These are phyloP conservation scores for Cornus suecica DNA, from an alignment of 148 eudicot genomes.

Conservation along the genomic window DNA sequence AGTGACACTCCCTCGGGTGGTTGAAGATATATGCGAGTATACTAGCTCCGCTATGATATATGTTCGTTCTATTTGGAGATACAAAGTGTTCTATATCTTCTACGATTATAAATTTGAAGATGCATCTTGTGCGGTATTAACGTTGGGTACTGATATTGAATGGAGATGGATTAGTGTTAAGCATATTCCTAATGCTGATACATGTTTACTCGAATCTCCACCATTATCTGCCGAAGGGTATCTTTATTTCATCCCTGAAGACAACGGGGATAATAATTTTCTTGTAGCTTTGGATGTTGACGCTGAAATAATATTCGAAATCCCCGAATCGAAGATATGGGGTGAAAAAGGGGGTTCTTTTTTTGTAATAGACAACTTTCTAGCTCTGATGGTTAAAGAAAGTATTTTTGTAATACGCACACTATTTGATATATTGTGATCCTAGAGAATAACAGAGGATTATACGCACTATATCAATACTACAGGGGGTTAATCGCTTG, in stretches of 20 bases:
- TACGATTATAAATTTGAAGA: background rate
- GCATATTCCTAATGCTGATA: background rate
- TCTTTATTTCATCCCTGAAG: background rate
- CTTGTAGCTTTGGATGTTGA: conserved; percentile 5
- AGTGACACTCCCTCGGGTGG: background rate
- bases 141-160: background rate
- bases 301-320: background rate
- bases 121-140: background rate
- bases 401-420: too few relatives aligned
- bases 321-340: background rate
- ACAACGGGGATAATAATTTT: background rate
- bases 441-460: too few relatives aligned
- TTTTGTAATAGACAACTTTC: background rate
- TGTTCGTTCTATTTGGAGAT: background rate
- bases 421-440: too few relatives aligned
- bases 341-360: background rate
- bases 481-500: too few relatives aligned
- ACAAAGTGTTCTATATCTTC: background rate
- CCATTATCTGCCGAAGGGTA: background rate
- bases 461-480: too few relatives aligned
- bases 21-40: background rate
- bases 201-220: rapidly evolving
- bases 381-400: too few relatives aligned
- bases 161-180: background rate
- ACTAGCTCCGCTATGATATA: background rate